Evolutionary conservation across 192 early-diverging fungal genomes (phyloP).

Genomic region (Backusella luteola): DNA sequence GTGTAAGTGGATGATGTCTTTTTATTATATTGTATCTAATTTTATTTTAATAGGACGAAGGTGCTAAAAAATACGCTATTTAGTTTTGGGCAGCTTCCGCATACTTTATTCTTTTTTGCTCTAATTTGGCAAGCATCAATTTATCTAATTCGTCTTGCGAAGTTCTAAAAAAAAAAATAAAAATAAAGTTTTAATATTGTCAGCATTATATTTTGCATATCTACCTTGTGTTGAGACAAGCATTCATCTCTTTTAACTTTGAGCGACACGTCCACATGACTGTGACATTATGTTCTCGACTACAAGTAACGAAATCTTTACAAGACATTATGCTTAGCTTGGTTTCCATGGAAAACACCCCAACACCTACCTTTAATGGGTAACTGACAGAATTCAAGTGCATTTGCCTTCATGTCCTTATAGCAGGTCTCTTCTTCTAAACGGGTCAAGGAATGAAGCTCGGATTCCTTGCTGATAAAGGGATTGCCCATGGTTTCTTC

Average conservation of each 20-base stretch:
- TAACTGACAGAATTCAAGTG: constrained; percentile 47
- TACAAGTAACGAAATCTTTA: constrained; percentile 53
- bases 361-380: constrained; percentile 42
- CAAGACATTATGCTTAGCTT: not conserved
- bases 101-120: not conserved
- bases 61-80: constrained; percentile 23
- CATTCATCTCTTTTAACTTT: constrained; percentile 51
- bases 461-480: constrained; percentile 6
- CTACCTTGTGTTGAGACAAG: constrained; percentile 48
- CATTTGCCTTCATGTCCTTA: constrained; percentile 49
- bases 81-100: not conserved
- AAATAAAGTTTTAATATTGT: not conserved
- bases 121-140: constrained; percentile 42
- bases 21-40: not conserved
- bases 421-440: constrained; percentile 52
- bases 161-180: constrained; percentile 25
- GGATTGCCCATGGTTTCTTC: constrained; percentile 33
- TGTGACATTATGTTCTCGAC: constrained; percentile 49
- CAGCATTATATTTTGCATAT: too few relatives aligned
- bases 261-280: constrained; percentile 49
- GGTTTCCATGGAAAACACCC: not conserved
- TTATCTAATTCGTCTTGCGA: constrained; percentile 52
- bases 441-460: constrained; percentile 50
- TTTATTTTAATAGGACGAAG: constrained; percentile 28
- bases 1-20: constrained; percentile 44